Evolutionary conservation across 139 green algal genomes (phyloP), one percentile per base, ranked within the genome.

Genomic region (Pseudopediastrum boryanum): DNA sequence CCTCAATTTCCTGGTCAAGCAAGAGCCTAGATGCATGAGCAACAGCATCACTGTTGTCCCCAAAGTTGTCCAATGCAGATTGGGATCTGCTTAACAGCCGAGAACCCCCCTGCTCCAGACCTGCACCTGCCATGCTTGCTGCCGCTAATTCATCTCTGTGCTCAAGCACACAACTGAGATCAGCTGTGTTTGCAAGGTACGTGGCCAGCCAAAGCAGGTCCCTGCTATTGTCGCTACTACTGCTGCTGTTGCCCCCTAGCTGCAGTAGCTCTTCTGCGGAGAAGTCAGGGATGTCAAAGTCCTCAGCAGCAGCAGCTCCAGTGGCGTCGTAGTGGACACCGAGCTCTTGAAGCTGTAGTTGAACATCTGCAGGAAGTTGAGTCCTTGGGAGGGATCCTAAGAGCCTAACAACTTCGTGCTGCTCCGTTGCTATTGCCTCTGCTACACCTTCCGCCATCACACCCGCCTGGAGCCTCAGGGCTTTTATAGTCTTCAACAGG

Each of bases 381-480:
- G 59, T 46, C 29, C 46, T 13, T 3, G 67, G 67, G 13, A 75
- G 67, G 3, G 43, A 44, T 36, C 46, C 67, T 31, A 75, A 16
- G 21, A 62, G 16, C 23, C 19, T 27, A n/a, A 44, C 46, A 16
- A 75, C 44, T 29, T 6, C 29, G 23, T 29, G 4, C 67, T 75
- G 46, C 25, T 62, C 67, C 5, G 33, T 46, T 62, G 67, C 67
- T 25, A 75, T 33, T 42, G 67, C 67, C 29, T 75, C 67, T 43
- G 67, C 67, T 62, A 46, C 67, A 10, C 67, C 67, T 3, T 41
- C n/a, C 44, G 43, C 10, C 56, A 80, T 70, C 54, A 80, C 72
- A 62, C 72, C 72, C 33, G 72, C 38, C 38, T 80, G 72, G 16
- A 72, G 39, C 25, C 59, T 65, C 31, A 80, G 39, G 19, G 72